Evolutionary conservation across 169 alveolate genomes (phyloP).

Genomic region (Sarcocystis neurona): DNA sequence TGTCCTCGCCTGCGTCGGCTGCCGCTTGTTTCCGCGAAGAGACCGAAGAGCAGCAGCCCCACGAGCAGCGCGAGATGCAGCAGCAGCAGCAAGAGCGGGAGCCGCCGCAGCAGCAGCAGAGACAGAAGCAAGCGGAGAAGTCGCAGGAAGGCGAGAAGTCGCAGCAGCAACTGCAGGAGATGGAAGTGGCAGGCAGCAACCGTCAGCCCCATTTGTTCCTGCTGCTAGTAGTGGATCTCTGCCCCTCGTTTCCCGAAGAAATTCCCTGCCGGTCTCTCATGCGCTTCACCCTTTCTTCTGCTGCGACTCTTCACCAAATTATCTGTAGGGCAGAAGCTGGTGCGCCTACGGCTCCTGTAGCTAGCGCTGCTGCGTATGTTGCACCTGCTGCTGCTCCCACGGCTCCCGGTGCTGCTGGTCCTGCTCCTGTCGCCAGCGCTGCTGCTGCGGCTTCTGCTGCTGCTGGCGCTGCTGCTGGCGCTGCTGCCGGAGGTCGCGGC

Average conservation of each 20-base stretch:
- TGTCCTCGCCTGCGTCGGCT: too few relatives aligned
- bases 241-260: background rate
- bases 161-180: too few relatives aligned
- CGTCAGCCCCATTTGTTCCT: too few relatives aligned
- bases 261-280: background rate
- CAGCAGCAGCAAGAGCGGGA: too few relatives aligned
- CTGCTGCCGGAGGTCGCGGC: background rate
- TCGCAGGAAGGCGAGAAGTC: too few relatives aligned
- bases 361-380: background rate
- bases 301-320: background rate
- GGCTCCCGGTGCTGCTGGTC: background rate
- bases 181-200: too few relatives aligned
- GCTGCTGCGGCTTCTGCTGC: background rate
- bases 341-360: background rate
- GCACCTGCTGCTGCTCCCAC: too few relatives aligned
- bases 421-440: background rate
- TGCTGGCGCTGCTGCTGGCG: background rate
- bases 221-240: background rate
- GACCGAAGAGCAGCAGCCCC: too few relatives aligned
- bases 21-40: too few relatives aligned
- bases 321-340: background rate
- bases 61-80: too few relatives aligned
- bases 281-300: background rate
- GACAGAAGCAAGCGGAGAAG: too few relatives aligned
- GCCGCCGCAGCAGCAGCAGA: too few relatives aligned